Evolutionary conservation across 345 rosid species (phyloP).

Genomic region (Moricandia arvensis): DNA sequence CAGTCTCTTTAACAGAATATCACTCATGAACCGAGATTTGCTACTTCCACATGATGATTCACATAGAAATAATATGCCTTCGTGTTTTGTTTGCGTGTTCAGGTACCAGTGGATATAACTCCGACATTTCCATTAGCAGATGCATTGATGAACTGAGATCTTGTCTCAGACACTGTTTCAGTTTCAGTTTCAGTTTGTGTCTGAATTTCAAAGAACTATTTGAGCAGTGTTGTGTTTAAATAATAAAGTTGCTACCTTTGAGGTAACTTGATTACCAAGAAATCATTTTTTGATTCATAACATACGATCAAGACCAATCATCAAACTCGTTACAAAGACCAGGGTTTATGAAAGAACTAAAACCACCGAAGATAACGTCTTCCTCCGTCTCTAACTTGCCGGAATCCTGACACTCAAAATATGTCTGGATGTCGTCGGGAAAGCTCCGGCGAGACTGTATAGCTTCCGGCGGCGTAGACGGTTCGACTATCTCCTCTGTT

Average conservation of each 20-base stretch:
- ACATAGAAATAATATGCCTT: background rate
- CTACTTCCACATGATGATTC: background rate
- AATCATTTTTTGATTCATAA: background rate
- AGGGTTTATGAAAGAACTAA: constrained; percentile 46
- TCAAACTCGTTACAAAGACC: constrained; percentile 58
- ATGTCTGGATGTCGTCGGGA: constrained; percentile 76
- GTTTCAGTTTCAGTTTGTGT: background rate
- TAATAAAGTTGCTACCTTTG: constrained; percentile 6
- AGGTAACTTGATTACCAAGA: background rate
- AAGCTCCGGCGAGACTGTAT: constrained; percentile 51
- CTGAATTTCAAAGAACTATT: background rate
- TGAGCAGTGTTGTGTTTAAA: background rate
- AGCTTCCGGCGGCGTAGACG: constrained; percentile 38
- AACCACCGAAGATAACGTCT: constrained; percentile 57
- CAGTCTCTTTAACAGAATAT: too few species aligned
- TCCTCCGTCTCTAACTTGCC: constrained; percentile 46
- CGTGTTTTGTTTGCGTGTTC: constrained; percentile 4
- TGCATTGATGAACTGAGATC: constrained; percentile 32
- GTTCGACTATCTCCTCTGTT: constrained; percentile 66
- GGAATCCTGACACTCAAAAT: constrained; percentile 62
- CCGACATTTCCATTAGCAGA: constrained; percentile 63
- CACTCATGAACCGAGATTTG: too few species aligned
- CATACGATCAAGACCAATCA: constrained; percentile 6
- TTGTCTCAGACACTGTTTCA: constrained; percentile 4
- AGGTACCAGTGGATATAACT: constrained; percentile 86